A percentile compares a stretch with the other conserved stretches of the same genome.
phyloP scores from a whole-genome alignment of 2,329 filamentous ascomycete species.

The Venturiaceae sp. region DNA sequence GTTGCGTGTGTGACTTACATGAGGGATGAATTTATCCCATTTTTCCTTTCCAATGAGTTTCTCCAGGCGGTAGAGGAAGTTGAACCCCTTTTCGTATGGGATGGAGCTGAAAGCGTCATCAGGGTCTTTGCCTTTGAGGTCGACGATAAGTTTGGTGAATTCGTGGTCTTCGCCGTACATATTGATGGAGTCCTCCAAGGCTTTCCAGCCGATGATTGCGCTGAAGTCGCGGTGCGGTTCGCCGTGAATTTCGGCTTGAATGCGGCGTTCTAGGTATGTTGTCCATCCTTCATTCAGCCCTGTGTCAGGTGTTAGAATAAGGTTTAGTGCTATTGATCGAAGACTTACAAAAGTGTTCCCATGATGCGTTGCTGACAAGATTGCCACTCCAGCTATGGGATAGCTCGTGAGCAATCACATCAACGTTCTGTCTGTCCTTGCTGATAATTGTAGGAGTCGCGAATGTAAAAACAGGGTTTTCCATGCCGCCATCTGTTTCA shows the following conservation, averaged over 20 bases:
- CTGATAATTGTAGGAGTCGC: slow-evolving; percentile 91
- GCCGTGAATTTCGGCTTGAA: slow-evolving; percentile 68
- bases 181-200: slow-evolving; percentile 69
- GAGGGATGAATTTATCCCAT: slow-evolving; percentile 91
- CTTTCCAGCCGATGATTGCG: slow-evolving; percentile 92
- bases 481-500: slow-evolving; percentile 48
- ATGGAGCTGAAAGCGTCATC: slow-evolving; percentile 91
- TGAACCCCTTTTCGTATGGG: slow-evolving; percentile 95
- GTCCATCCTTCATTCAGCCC: slow-evolving; percentile 79
- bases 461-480: slow-evolving; percentile 91
- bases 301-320: slow-evolving; percentile 33
- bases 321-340: background rate
- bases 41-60: slow-evolving; percentile 72
- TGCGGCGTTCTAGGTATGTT: slow-evolving; percentile 82
- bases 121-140: slow-evolving; percentile 83
- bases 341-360: slow-evolving; percentile 59
- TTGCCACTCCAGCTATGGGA: slow-evolving; percentile 82
- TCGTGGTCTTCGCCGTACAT: slow-evolving; percentile 75
- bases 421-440: slow-evolving; percentile 73
- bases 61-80: slow-evolving; percentile 86
- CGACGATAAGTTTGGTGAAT: slow-evolving; percentile 84
- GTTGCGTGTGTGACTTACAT: too few relatives aligned
- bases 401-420: slow-evolving; percentile 87
- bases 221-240: slow-evolving; percentile 86
- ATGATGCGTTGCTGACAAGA: slow-evolving; percentile 65